Evolutionary conservation across 441 rosid species (phyloP).

Genomic region (Adansonia gregorii): DNA sequence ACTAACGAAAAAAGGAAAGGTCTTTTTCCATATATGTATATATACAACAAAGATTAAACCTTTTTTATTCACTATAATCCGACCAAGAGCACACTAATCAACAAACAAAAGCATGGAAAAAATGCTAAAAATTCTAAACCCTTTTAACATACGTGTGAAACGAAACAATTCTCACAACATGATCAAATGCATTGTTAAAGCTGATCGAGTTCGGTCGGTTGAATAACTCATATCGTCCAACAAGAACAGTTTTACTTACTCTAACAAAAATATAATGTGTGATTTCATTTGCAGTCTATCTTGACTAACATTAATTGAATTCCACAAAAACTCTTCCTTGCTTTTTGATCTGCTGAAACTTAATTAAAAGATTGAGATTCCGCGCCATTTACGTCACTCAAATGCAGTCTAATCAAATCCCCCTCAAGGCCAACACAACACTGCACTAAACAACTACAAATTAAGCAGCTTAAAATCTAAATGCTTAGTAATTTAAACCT

Average conservation of each 20-base stretch:
- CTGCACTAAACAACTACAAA: background rate
- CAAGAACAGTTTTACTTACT: background rate
- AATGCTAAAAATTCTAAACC: too few species aligned
- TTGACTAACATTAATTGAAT: background rate
- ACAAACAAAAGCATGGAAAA: background rate
- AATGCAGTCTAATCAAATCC: background rate
- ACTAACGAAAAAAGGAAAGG: background rate
- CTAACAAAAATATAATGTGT: background rate
- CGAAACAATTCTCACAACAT: background rate
- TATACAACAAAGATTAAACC: background rate
- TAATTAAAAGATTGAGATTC: conserved; percentile 23
- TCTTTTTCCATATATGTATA: background rate
- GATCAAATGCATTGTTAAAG: background rate
- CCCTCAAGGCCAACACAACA: background rate
- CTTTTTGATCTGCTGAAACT: background rate
- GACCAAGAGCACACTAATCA: too few species aligned
- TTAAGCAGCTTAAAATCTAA: background rate
- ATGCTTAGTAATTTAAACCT: too few species aligned
- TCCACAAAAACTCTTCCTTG: background rate
- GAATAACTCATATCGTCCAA: background rate
- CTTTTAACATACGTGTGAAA: background rate
- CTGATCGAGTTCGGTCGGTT: background rate
- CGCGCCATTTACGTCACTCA: conserved; percentile 40
- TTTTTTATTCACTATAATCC: background rate
- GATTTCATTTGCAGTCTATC: background rate